phyloP scores from a whole-genome alignment of 371 early-diverging fungal species.

The Rhizopus stolonifer region DNA sequence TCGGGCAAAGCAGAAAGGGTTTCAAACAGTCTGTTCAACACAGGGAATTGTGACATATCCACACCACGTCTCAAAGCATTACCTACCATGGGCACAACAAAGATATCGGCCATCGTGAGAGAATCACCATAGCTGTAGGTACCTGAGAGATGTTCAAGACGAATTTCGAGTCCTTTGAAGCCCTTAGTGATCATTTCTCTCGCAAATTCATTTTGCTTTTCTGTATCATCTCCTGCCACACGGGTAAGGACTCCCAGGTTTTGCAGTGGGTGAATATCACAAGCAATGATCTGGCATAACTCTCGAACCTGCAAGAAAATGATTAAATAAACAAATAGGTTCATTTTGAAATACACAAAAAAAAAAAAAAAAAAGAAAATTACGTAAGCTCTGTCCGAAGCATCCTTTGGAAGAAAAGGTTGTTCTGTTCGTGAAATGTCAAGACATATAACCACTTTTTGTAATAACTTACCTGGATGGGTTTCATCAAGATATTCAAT shows the following conservation, averaged over 20 bases:
- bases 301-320: slow-evolving; percentile 60
- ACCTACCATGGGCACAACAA: slow-evolving; percentile 77
- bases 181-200: slow-evolving; percentile 60
- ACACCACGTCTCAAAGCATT: slow-evolving; percentile 76
- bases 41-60: slow-evolving; percentile 74
- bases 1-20: slow-evolving; percentile 58
- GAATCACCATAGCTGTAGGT: slow-evolving; percentile 80
- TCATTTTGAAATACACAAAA: too few relatives aligned
- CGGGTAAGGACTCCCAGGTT: slow-evolving; percentile 75
- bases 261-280: slow-evolving; percentile 90
- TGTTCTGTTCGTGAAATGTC: slow-evolving; percentile 18
- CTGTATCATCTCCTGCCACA: slow-evolving; percentile 49
- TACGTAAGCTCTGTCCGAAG: slow-evolving; percentile 61
- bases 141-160: slow-evolving; percentile 62
- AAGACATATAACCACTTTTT: neutral
- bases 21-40: slow-evolving; percentile 58
- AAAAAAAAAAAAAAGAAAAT: neutral
- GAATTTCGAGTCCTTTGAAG: slow-evolving; percentile 70
- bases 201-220: slow-evolving; percentile 65
- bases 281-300: slow-evolving; percentile 67
- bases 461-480: slow-evolving; percentile 47
- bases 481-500: slow-evolving; percentile 88
- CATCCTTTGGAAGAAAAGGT: slow-evolving; percentile 77
- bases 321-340: neutral
- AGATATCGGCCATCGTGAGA: slow-evolving; percentile 85